Percentiles rank a stretch among this genome's conserved stretches.
Conservation (phyloP, 2,329 filamentous ascomycete genomes). For the Helminthosporium solani region DNA sequence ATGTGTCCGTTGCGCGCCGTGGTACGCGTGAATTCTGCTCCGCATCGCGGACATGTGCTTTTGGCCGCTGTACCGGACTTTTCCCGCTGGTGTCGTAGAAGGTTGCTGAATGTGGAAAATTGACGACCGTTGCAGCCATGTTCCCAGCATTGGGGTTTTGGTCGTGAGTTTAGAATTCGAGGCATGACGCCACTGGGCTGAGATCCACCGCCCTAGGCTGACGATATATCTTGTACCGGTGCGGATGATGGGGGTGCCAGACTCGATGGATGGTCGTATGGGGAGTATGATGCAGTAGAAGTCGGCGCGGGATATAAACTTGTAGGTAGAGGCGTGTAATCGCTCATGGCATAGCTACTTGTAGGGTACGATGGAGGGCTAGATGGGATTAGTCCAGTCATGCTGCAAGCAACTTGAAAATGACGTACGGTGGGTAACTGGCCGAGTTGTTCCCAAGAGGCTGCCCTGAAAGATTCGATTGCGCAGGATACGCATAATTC, state of each 20-base stretch:
- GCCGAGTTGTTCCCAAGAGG: slow-evolving; percentile 29
- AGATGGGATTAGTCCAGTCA: slow-evolving; percentile 9
- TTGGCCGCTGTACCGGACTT: slow-evolving; percentile 90
- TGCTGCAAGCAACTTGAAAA: not conserved
- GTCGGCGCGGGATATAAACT: slow-evolving; percentile 40
- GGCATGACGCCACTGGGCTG: slow-evolving; percentile 33
- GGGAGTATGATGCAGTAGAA: slow-evolving; percentile 32
- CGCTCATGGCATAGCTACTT: slow-evolving; percentile 35
- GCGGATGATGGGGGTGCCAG: slow-evolving; percentile 21
- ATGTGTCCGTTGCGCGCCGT: slow-evolving; percentile 84
- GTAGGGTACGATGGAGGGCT: slow-evolving; percentile 38
- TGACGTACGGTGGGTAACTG: slow-evolving; percentile 35
- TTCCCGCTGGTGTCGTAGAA: slow-evolving; percentile 87
- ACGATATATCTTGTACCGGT: slow-evolving; percentile 26
- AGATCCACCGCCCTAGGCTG: slow-evolving; percentile 20
- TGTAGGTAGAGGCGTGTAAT: slow-evolving; percentile 37
- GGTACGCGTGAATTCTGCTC: slow-evolving; percentile 89
- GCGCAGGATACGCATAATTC: slow-evolving; percentile 36
- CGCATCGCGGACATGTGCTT: slow-evolving; percentile 85
- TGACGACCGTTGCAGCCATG: slow-evolving; percentile 94
- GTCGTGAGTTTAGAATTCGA: slow-evolving; percentile 71
- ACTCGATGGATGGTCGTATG: slow-evolving; percentile 32
- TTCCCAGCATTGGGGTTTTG: slow-evolving; percentile 97
- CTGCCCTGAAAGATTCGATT: slow-evolving; percentile 31
- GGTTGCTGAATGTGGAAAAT: slow-evolving; percentile 95